These are phyloP conservation scores for Apodospora peruviana DNA, from an alignment of 495 filamentous ascomycete genomes.

Conservation along the genomic window DNA sequence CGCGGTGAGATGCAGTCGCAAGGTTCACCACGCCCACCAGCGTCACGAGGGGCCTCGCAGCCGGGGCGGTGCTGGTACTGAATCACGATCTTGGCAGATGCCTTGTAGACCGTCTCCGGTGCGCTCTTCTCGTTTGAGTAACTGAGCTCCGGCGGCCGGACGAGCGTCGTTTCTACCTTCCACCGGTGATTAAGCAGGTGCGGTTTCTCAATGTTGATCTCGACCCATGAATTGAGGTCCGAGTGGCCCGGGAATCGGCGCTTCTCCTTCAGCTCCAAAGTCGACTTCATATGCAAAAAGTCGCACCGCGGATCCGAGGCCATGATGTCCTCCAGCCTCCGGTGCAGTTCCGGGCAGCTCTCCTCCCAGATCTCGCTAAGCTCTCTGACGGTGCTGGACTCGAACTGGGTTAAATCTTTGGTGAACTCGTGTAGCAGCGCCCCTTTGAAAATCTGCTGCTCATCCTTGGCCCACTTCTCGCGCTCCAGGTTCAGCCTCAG, in stretches of 20 bases:
- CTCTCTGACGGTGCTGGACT: conserved; percentile 37
- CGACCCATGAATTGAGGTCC: conserved; percentile 43
- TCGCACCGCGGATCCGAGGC: conserved; percentile 35
- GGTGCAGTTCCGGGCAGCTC: conserved; percentile 38
- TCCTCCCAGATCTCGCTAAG: conserved; percentile 35
- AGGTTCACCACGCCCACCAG: conserved; percentile 22
- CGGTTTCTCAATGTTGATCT: conserved; percentile 41
- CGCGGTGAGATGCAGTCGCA: conserved; percentile 26
- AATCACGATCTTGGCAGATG: conserved; percentile 25
- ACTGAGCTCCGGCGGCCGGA: conserved; percentile 42
- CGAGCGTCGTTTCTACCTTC: conserved; percentile 42
- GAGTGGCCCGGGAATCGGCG: conserved; percentile 41
- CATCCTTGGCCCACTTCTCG: conserved; percentile 29
- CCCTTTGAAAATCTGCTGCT: conserved; percentile 26
- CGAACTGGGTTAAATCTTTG: conserved; percentile 32
- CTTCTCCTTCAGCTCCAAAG: conserved; percentile 39
- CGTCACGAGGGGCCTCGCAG: conserved; percentile 28
- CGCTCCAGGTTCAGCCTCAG: conserved; percentile 37
- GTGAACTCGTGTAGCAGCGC: conserved; percentile 45
- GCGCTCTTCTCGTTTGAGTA: conserved; percentile 21
- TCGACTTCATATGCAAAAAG: conserved; percentile 47
- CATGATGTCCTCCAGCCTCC: conserved; percentile 31
- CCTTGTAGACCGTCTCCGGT: conserved; percentile 24
- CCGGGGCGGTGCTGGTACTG: conserved; percentile 33
- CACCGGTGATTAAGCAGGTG: conserved; percentile 41